Evolutionary conservation across 257 asterid genomes (phyloP).

Genomic region (Orobanche coerulescens): DNA sequence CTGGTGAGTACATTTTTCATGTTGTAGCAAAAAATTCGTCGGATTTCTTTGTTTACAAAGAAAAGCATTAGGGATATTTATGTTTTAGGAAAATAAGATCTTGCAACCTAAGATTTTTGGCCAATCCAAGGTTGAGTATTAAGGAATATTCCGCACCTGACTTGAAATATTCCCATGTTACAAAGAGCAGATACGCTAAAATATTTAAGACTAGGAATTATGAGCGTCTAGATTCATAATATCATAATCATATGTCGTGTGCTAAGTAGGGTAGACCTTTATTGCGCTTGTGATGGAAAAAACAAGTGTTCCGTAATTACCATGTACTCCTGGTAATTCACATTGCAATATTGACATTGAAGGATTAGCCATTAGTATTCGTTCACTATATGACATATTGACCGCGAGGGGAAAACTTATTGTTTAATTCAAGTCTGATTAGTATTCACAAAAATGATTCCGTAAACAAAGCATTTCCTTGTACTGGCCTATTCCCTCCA

Average conservation of each 20-base stretch:
- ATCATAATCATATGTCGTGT: background rate
- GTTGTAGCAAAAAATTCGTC: background rate
- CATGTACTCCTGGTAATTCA: background rate
- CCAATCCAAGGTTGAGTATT: background rate
- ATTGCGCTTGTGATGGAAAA: background rate
- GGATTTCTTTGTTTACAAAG: background rate
- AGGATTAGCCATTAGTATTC: background rate
- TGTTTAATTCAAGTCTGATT: background rate
- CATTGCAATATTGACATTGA: background rate
- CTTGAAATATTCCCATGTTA: background rate
- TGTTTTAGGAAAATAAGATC: background rate
- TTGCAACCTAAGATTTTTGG: background rate
- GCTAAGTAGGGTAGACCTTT: too few relatives aligned
- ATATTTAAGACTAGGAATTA: background rate
- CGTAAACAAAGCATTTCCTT: too few relatives aligned
- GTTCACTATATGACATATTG: too few relatives aligned
- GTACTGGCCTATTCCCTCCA: too few relatives aligned
- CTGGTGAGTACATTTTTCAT: slow-evolving; percentile 40
- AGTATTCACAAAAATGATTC: too few relatives aligned
- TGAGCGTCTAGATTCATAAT: background rate
- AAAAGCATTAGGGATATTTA: too few relatives aligned
- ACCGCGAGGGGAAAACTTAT: too few relatives aligned
- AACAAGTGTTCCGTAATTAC: background rate
- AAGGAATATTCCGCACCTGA: background rate
- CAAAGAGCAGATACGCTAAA: too few relatives aligned